Base-by-base conservation (phyloP, 768 basidiomycete species). In the Hydnum rufescens region DNA sequence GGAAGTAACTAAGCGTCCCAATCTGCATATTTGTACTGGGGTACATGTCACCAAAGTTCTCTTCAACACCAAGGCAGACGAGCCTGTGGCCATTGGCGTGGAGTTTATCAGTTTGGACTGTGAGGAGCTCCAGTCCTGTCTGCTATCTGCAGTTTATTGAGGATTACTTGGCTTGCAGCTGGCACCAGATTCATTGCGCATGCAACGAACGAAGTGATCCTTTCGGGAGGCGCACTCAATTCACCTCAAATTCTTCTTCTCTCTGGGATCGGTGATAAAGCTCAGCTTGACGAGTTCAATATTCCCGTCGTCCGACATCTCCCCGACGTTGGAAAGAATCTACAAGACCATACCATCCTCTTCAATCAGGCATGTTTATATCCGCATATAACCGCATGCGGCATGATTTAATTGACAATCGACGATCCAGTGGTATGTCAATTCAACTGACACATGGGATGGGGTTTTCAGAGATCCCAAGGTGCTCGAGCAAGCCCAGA, bases 1-100 rank as follows among this genome's bases (percentile, higher is more conserved):
- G 57, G 55, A 3, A 70, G 71, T 60, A 3, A 53, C 62, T 5
- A 26, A 8, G 26, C 8, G 13, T 47, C 44, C 44, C 26, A 82
- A 82, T 59, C 70, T 82, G 39, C 72, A 76, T 58, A 72, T 84
- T 55, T 67, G 82, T 23, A 66, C 74, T 4, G 72, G 74, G 51
- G 67, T 72, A 8, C 77, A 74, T 4, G 81, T 80, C 52, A 74
- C 78, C 2, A 68, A 71, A 25, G 64, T 77, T 36, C 55, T 73
- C 26, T 74, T 76, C 55, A 13, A 26, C 30, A 13, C 22, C 13
- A 23, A 30, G 13, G 25, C 49, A 8, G 30, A 8, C 5, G 51
- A 51, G 13, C 32, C 51, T 23, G 25, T 31, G 32, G 69, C 73
- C 32, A 68, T 63, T 34, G 67, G 66, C 18, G 71, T 80, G 19